Evolutionary conservation across 345 rosid species (phyloP), one percentile per base, ranked within the genome.

Genomic region (Corymbia maculata): DNA sequence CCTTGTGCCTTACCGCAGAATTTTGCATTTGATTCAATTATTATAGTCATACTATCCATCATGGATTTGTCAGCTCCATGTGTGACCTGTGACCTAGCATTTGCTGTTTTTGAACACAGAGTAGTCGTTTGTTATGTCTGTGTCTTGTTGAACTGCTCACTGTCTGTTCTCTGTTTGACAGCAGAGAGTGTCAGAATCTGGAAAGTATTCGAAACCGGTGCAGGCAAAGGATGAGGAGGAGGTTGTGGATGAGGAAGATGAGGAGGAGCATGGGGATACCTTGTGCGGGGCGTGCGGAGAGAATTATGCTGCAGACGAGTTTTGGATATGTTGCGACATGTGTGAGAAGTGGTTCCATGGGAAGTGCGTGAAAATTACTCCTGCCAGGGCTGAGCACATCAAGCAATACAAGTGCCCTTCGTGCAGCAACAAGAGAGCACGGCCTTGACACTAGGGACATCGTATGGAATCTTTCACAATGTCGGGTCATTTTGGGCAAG

Each of bases 311-410:
- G 44, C 94, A 14, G 97, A 96, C 87, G 97, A 96, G 88, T 96
- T 95, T 88, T 95, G 98, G 98, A 96, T 96, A 85, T 93, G 94
- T 59, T 96, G 98, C 13, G 98, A 96, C 88, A 70, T 91, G 51
- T 96, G 98, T 32, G 98, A 96, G 91, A 93, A 90, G 90, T 96
- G 98, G 98, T 96, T 95, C 90, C 97, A 96, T 80, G 97, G 98
- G 28, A 92, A 92, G 91, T 96, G 98, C 64, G 98, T 96, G 87
- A 96, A 96, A 93, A 93, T 96, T 47, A 96, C 98, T 68, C 97
- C 98, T 30, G 95, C 98, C 52, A 93, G 91, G 89, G 98, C 98
- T 16, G 96, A 95, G 93, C 98, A 95, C 87, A 96, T 96, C 89
- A 94, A 95, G 93, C 97, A 94, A 75, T 95, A 95, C 94, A 95